Base-by-base conservation (phyloP, 2,329 filamentous ascomycete genomes). In the Fusarium citri region DNA sequence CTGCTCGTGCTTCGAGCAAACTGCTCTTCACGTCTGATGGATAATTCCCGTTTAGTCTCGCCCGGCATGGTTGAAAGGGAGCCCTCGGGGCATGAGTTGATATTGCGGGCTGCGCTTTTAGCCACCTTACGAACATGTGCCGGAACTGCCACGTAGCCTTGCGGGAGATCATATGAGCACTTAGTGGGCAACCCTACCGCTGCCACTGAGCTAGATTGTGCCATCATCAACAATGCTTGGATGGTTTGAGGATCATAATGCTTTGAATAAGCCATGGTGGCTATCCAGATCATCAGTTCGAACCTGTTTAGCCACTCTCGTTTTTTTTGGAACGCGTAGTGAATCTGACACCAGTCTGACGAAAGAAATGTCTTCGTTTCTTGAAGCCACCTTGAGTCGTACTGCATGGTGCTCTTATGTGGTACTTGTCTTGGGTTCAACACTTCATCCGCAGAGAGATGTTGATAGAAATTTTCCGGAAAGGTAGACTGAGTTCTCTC, bases 371-470 rank as follows among this genome's bases (percentile, higher is more conserved):
- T 34, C 2, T 23, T 12, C 2, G 61, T 59, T 0, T 18, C 22
- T 8, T 59, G 28, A 3, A 74, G 61, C 71, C 71, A 74, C 14
- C 10, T 63, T 0, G 65, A 66, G 31, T 74, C 69, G 11, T 72
- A 74, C 3, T 55, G 43, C 22, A 73, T 42, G 15, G 25, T 46
- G 3, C 12, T 30, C 8, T 50, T 61, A 0, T 31, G n/a, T 1
- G 67, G 46, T 2, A 26, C 7, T 14, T 12, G 16, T 5, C 1
- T 2, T 23, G 4, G 25, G 53, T 2, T 20, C 7, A 4, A 10
- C 6, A 47, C 25, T 4, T 11, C n/a, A 3, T 14, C 25, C 2
- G 20, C 23, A 2, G 14, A 16, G 0, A 70, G 42, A 20, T 56
- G 40, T 1, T 16, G 3, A 25, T 72, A 72, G 1, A 72, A 8